Base-by-base conservation (phyloP, 495 filamentous ascomycete species). In the Trichoderma reesei region DNA sequence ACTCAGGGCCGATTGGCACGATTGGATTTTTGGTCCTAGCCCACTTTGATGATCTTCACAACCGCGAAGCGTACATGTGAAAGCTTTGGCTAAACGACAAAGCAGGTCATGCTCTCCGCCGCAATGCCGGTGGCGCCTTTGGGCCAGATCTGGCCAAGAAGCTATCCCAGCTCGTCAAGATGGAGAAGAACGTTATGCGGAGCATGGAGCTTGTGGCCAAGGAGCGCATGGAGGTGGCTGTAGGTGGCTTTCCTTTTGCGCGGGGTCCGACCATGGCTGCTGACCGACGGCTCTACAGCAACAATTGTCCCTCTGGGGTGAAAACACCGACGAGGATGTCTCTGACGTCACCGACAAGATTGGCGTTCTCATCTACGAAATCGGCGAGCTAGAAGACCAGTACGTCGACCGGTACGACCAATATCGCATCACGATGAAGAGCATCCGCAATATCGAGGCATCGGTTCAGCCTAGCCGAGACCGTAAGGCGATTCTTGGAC, bases 171-270 rank as follows among this genome's bases (percentile, higher is more conserved):
- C 85, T 98, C 41, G 94, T 98, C 65, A 98, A 98, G 82, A 98
- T 98, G 95, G 94, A 98, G 80, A 98, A 98, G 88, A 98, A 98
- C 72, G 88, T 96, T 59, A 98, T 98, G 94, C 90, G 94, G 71
- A 96, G 92, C 73, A 86, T 98, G 84, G 94, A 98, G 74, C 80
- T 93, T 62, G 94, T 98, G 46, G 90, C 91, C 39, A 86, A 91
- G 68, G 94, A 98, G 82, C 84, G 95, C 67, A 97, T 98, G 90
- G 95, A 98, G 69, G 94, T 96, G 68, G 95, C 94, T 70, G 91
- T 96, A 48, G 18, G 44, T 87, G 70, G 89, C 75, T 70, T 63
- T 8, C n/a, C 7, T 34, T 41, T 56, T 42, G n/a, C 44, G 38
- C 16, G 59, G 48, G 48, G 13, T 62, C 13, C 33, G 26, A 26